Evolutionary conservation across 2,329 filamentous ascomycete species (phyloP), one percentile per base, ranked within the genome.

Genomic region (Curvularia sp.): DNA sequence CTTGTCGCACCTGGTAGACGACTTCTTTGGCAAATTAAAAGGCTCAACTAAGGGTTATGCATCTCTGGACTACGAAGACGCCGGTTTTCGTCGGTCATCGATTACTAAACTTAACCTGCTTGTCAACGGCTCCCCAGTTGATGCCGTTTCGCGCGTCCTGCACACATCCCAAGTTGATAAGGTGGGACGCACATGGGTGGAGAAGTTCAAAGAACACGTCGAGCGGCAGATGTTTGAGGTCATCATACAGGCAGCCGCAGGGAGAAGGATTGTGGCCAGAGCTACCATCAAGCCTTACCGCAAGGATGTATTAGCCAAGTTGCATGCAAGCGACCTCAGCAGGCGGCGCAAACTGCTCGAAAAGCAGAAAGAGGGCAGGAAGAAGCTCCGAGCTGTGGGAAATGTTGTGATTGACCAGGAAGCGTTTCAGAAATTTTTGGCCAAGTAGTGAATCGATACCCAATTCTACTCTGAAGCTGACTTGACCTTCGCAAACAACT

Each of bases 181-280:
- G 18, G 82, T 97, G 5, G 95, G 93, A 4, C 85, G 92, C 48
- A 84, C 88, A 56, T 99, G 95, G 95, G 94, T 97, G 5, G 88
- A 86, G 41, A 97, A 96, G 77, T 98, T 99, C 83, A 98, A 97
- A 74, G 89, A 97, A 76, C 94, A 98, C 70, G 94, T 99, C 20
- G 91, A 97, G 71, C 84, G 95, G 18, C 95, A 99, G 77, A 95
- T 98, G 88, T 99, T 97, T 72, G 95, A 99, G 80, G 88, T 99
- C 22, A 83, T 98, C 55, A 98, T 99, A 63, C 95, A 99, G 78
- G 94, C 95, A 3, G 89, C 91, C 0, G 89, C 91, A 0, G 94
- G 93, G 3, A 88, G 87, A 67, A 86, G 89, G 50, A 89, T 99
- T 51, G 86, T 99, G 4, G 95, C 95, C 0, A 84, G 95, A 72